Evolutionary conservation across 2,329 filamentous ascomycete genomes (phyloP), one percentile per base, ranked within the genome.

Genomic region (Colletotrichum sansevieriae): DNA sequence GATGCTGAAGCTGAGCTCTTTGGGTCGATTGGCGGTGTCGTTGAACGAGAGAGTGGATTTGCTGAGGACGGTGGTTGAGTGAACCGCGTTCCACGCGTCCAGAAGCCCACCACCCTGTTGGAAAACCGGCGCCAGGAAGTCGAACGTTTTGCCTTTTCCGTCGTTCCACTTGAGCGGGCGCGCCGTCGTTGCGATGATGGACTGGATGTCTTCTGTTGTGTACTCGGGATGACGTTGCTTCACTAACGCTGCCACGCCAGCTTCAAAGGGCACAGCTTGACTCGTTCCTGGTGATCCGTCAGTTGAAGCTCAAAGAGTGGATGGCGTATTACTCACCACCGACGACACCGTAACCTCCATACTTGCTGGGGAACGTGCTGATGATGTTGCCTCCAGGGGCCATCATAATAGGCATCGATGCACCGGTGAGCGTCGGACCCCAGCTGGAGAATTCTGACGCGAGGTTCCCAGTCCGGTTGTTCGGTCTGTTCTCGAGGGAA

Each of bases 191-290:
- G 74, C 71, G 9, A 77, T 73, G 4, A 70, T 63, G 11, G 51
- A 67, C 52, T 72, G 69, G 13, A 76, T 64, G 11, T 70, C 71
- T 58, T 59, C 71, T 58, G 69, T 72, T 18, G 35, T 65, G 57
- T 67, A 70, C 41, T 61, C 73, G 8, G 75, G 74, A 20, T 61
- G 71, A 2, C 46, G 66, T 41, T 68, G 61, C 18, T 56, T 65
- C 18, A 68, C 47, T 4, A 80, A 73, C 35, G 76, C 78, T 52
- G 74, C 72, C 41, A 77, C 74, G 39, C 78, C 83, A n/a, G 83
- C 80, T 3, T 78, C 74, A 41, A 81, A 77, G 5, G 82, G 82
- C 41, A 78, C 77, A 4, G 82, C 75, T 82, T 85, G 84, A 2
- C 81, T 83, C 1, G 84, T 85, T 37, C 83, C 83, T 67, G 11